A percentile compares a stretch with the other conserved stretches of the same genome.
phyloP scores from a whole-genome alignment of 2,329 filamentous ascomycete genomes.

The Corynespora cassiicola region DNA sequence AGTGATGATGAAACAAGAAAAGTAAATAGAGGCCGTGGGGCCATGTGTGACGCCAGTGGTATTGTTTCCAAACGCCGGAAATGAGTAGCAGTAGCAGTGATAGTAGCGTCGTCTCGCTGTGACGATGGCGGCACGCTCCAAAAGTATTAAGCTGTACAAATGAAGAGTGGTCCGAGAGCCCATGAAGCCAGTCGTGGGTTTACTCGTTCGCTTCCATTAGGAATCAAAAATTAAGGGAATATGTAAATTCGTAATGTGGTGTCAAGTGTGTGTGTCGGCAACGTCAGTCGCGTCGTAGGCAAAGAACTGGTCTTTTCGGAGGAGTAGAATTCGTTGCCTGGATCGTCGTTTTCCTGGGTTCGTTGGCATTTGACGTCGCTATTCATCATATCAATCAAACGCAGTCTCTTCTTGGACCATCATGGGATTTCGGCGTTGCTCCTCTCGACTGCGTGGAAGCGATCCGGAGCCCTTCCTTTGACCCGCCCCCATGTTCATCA shows the following conservation, averaged over 20 bases:
- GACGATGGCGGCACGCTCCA: neutral
- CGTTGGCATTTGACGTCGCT: neutral
- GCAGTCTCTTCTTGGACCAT: conserved; percentile 36
- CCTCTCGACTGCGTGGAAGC: conserved; percentile 35
- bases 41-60: conserved; percentile 1
- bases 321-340: conserved; percentile 1
- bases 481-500: conserved; percentile 45
- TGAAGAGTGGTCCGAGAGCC: conserved; percentile 11
- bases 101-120: conserved; percentile 1
- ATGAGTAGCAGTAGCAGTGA: conserved; percentile 6
- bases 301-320: neutral
- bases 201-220: conserved; percentile 29
- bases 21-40: neutral
- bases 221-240: conserved; percentile 37
- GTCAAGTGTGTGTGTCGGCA: conserved; percentile 11
- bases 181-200: conserved; percentile 35
- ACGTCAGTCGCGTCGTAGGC: neutral
- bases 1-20: conserved; percentile 3
- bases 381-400: conserved; percentile 28
- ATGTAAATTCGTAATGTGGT: conserved; percentile 15
- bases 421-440: conserved; percentile 19
- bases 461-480: conserved; percentile 46
- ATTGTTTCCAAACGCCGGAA: conserved; percentile 14
- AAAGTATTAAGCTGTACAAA: conserved; percentile 22
- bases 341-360: conserved; percentile 1